A percentile compares a stretch with the other conserved stretches of the same genome.
phyloP scores from a whole-genome alignment of 2,329 filamentous ascomycete genomes.

The Fusarium denticulatum region DNA sequence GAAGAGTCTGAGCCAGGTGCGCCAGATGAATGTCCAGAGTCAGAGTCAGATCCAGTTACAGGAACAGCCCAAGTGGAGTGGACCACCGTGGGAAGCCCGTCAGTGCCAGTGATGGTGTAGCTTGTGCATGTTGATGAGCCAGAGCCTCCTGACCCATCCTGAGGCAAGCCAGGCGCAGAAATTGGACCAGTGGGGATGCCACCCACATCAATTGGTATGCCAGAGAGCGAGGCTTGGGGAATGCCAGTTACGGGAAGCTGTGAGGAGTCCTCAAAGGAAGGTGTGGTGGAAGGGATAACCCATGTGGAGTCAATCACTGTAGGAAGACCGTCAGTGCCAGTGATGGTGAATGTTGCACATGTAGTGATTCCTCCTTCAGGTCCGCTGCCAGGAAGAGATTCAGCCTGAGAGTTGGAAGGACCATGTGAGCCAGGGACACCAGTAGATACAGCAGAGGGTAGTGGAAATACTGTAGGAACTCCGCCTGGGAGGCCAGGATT shows the following conservation, averaged over 20 bases:
- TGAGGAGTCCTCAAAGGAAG: constrained; percentile 19
- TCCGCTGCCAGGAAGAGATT: constrained; percentile 6
- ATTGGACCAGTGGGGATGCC: constrained; percentile 21
- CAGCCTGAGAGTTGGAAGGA: constrained; percentile 15
- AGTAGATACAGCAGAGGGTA: constrained; percentile 22
- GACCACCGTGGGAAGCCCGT: constrained; percentile 35
- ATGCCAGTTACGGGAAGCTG: constrained; percentile 18
- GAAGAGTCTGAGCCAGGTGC: constrained; percentile 9
- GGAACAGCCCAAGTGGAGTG: constrained; percentile 36
- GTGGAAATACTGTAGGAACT: constrained; percentile 18
- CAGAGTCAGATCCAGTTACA: constrained; percentile 2
- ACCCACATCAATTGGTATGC: constrained; percentile 25
- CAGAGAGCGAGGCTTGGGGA: constrained; percentile 24
- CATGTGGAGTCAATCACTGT: constrained; percentile 50
- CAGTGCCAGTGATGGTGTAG: constrained; percentile 35
- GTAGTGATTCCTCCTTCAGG: constrained; percentile 32
- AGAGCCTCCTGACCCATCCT: constrained; percentile 20
- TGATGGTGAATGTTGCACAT: constrained; percentile 44
- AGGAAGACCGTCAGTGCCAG: constrained; percentile 47
- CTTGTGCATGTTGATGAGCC: constrained; percentile 31
- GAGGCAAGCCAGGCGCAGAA: constrained; percentile 18
- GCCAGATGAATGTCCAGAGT: constrained; percentile 2
- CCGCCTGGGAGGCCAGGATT: constrained; percentile 26
- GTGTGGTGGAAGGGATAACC: constrained; percentile 38
- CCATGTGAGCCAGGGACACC: constrained; percentile 13